Evolutionary conservation across 768 basidiomycete genomes (phyloP), one percentile per base, ranked within the genome.

Genomic region (Porphyrellus cyaneotinctus): DNA sequence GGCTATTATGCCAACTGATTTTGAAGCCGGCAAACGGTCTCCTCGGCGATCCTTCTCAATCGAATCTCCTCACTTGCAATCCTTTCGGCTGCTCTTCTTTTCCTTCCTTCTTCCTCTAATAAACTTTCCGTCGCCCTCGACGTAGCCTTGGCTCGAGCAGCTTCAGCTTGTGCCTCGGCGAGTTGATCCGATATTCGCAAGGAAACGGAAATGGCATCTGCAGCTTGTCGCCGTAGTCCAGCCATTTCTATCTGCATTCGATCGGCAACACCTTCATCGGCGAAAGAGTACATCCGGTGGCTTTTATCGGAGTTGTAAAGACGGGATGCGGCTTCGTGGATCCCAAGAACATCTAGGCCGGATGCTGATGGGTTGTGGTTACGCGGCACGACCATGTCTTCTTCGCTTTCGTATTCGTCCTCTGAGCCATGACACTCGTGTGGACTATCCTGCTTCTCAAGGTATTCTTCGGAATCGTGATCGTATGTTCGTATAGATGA

Each of bases 101-200:
- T 77, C 53, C 72, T 71, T 17, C 71, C 69, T 65, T 88, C 88
- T 33, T 81, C 78, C 59, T 87, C 82, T 54, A 88, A 60, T 68
- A 80, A 72, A 35, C 72, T 72, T 63, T 89, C 84, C 20, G 78
- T 70, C 26, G 74, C 72, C 62, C 77, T 76, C 24, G 88, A 68
- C 20, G 78, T 75, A 35, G 82, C 74, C 59, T 78, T 78, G 28
- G 78, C 74, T 49, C 81, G 73, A 44, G 81, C 75, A 1, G 77
- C 74, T 57, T 88, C 87, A 33, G 80, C 72, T 56, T 87, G 81
- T 10, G 79, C 82, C 54, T 82, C 79, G 10, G 79, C 73, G n/a
- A 91, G 75, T 61, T 88, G 83, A 62, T 87, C 85, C 17, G 86
- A 79, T 55, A 91, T 74, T 52, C 80, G 75, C 48, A 83, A 68